Conservation (phyloP, 176 grass and related monocot species). For the Pharus latifolius region DNA sequence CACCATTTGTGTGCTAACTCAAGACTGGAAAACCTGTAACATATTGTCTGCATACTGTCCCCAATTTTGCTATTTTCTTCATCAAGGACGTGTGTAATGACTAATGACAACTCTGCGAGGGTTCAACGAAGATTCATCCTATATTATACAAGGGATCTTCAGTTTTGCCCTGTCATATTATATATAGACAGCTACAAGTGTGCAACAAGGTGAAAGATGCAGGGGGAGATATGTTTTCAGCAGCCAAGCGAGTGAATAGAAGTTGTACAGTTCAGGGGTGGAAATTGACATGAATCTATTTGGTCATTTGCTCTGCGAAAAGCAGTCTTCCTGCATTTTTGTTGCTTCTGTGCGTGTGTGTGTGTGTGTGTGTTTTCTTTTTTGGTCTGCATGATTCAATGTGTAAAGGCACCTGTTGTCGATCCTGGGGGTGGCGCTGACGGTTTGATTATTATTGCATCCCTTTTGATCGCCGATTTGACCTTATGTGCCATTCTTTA, state of each 20-base stretch:
- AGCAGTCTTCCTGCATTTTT: no score
- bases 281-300: no score
- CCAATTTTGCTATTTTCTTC: constrained; percentile 24
- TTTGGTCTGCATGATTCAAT: no score
- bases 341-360: no score
- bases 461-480: no score
- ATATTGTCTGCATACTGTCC: constrained; percentile 14
- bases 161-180: background rate
- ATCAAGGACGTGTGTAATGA: background rate
- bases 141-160: background rate
- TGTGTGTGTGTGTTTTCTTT: no score
- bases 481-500: no score
- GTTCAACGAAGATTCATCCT: background rate
- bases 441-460: no score
- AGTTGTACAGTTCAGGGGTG: constrained; percentile 24
- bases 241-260: background rate
- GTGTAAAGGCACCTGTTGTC: no score
- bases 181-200: background rate
- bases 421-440: no score
- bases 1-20: background rate
- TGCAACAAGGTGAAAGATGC: background rate
- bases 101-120: background rate
- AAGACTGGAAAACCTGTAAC: constrained; percentile 18
- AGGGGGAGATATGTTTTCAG: background rate
- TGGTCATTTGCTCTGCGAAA: no score